Percentiles rank a stretch among this genome's conserved stretches.
These are phyloP conservation scores for Candida tropicalis DNA, from an alignment of 1,139 yeast genomes.

Conservation along the genomic window DNA sequence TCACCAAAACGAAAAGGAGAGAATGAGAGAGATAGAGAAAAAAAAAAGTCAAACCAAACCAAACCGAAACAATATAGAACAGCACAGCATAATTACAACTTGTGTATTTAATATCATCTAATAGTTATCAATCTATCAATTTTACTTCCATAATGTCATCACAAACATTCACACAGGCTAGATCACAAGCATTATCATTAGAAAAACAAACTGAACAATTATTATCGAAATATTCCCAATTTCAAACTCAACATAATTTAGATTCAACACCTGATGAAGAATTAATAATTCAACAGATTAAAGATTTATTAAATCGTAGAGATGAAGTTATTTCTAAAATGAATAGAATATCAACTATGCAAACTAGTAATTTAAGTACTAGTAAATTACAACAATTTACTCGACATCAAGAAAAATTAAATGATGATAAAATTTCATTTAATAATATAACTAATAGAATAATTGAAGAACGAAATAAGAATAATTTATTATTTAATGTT, in stretches of 20 bases:
- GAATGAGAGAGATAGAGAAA: too few relatives aligned
- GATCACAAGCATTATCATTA: conserved; percentile 41
- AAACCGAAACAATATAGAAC: too few relatives aligned
- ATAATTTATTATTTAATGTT: conserved; percentile 73
- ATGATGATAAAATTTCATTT: conserved; percentile 69
- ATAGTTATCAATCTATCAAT: background rate
- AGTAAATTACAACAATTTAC: conserved; percentile 80
- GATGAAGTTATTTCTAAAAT: conserved; percentile 35
- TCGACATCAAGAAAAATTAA: conserved; percentile 76
- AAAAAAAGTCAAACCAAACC: background rate
- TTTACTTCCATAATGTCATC: conserved; percentile 31
- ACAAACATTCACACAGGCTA: conserved; percentile 39
- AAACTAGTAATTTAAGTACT: conserved; percentile 51
- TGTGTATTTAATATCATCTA: too few relatives aligned
- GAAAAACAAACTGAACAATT: conserved; percentile 47
- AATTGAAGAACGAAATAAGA: conserved; percentile 73
- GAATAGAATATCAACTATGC: conserved; percentile 25
- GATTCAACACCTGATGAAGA: conserved; percentile 67
- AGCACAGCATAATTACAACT: background rate
- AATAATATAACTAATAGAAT: conserved; percentile 60
- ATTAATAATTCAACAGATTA: conserved; percentile 55
- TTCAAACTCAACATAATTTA: conserved; percentile 25
- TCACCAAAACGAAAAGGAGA: background rate
- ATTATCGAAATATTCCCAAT: conserved; percentile 37
- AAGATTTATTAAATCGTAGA: conserved; percentile 34